Evolutionary conservation across 2,329 filamentous ascomycete genomes (phyloP), one percentile per base, ranked within the genome.

Genomic region (Seiridium cupressi): DNA sequence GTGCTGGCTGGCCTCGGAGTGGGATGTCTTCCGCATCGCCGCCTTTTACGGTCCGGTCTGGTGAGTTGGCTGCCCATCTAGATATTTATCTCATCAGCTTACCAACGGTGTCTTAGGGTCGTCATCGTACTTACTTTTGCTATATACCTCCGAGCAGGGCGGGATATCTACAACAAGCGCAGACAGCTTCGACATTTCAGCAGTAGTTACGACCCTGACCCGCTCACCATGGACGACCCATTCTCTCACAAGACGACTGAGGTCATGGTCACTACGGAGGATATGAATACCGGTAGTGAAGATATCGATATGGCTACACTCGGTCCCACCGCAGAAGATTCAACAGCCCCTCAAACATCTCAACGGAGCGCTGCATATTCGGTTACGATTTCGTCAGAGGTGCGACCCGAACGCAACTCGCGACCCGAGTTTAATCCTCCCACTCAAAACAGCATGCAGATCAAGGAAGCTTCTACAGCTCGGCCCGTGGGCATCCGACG

Each of bases 21-120:
- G 88, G 84, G 88, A 91, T 59, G 82, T 88, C 60, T 85, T 91
- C 73, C 88, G 91, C 44, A 87, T 95, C 60, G 84, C 85, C 3
- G 83, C 86, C 35, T 94, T 93, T 70, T 96, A 95, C 68, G 88
- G 79, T 0, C 88, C 88, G 5, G 81, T 90, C 60, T 91, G 88
- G 89, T 89, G 72, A 70, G 79, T 44, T 34, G 5, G 8, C 34
- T 3, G 3, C 11, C 7, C 9, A 47, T 34, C 26, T 5, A 9
- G 1, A 36, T 31, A 4, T 18, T 59, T 9, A 9, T 36, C 18
- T 26, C 18, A 26, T 53, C 18, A n/a, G 26, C 26, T 5, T 9
- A 32, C 53, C 11, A 5, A 40, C 32, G 51, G 11, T 38, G 32
- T 55, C 38, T 10, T 51, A 88, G 86, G 86, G 73, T 89, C 40